phyloP scores from a whole-genome alignment of 2,329 filamentous ascomycete genomes.

The Uncinocarpus reesii region DNA sequence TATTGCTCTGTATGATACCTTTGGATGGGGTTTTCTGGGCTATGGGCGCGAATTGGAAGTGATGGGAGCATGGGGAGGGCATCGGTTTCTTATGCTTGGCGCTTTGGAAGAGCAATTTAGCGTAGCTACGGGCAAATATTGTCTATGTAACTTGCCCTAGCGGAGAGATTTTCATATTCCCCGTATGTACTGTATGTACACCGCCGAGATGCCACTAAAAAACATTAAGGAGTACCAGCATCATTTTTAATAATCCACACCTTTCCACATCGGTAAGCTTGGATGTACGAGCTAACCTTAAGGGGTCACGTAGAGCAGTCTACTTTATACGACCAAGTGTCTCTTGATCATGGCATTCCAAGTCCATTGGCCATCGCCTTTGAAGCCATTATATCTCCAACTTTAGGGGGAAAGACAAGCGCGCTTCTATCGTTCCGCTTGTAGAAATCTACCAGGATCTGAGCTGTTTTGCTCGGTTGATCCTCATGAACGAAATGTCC shows the following conservation, averaged over 20 bases:
- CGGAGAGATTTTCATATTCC: background rate
- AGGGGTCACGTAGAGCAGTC: too few species aligned
- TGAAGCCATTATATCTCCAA: conserved; percentile 54
- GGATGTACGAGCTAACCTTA: too few species aligned
- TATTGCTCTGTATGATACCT: background rate
- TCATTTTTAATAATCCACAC: too few species aligned
- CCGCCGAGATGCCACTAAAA: too few species aligned
- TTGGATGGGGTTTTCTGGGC: background rate
- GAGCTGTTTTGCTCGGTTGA: conserved; percentile 77
- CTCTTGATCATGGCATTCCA: conserved; percentile 13
- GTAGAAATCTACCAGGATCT: conserved; percentile 80
- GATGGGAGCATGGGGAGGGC: conserved; percentile 1
- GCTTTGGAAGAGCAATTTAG: conserved; percentile 2
- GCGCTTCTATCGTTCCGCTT: conserved; percentile 77
- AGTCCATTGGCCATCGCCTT: conserved; percentile 33
- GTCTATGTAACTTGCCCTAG: background rate
- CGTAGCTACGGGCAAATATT: background rate
- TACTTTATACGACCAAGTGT: background rate
- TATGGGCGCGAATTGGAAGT: background rate
- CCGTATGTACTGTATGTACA: background rate
- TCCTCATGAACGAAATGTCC: conserved; percentile 98
- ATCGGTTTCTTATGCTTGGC: background rate
- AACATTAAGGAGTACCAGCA: too few species aligned
- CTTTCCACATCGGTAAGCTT: too few species aligned
- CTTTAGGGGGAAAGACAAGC: conserved; percentile 83